Evolutionary conservation across 2,329 filamentous ascomycete species (phyloP), one percentile per base, ranked within the genome.

Genomic region (Cytospora mali): DNA sequence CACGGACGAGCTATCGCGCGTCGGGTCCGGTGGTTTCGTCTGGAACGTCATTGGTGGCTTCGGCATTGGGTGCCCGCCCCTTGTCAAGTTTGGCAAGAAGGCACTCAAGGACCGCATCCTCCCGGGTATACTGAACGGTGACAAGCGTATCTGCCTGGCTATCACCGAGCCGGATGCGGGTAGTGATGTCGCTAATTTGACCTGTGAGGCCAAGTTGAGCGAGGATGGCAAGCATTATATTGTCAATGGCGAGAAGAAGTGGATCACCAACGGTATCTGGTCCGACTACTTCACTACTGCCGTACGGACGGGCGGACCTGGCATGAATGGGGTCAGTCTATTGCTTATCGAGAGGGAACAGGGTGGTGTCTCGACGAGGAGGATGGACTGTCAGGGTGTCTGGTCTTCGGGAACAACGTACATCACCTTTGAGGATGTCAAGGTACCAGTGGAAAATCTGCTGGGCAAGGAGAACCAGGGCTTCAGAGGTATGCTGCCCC

Each of bases 161-260:
- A 97, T 99, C 71, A 99, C 95, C 0, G 95, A 99, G 79, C 95
- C 90, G 65, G 94, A 98, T 78, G 95, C 93, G 14, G 95, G 95
- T 51, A 92, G 88, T 68, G 95, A 99, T 74, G 95, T 99, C 11
- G 95, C 95, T 64, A 98, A 97, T 78, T 76, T 99, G 69, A 95
- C 89, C 16, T 98, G 94, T 76, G 93, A 98, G 82, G 95, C 95
- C 28, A 97, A 97, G 83, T 84, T 98, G 62, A 91, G 86, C 67
- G 91, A 95, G 70, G 95, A 99, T 71, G 95, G 95, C 73, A 98
- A 98, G 83, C 92, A 98, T 80, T 99, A 96, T 79, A 98, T 98
- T 69, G 95, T 99, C 78, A 99, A 98, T 73, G 95, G 95, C 61
- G 94, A 97, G 86, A 98, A 99, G 90, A 99, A 99, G 81, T 98